Evolutionary conservation across 1,284 basidiomycete genomes (phyloP).

Genomic region (Takashimella koratensis): DNA sequence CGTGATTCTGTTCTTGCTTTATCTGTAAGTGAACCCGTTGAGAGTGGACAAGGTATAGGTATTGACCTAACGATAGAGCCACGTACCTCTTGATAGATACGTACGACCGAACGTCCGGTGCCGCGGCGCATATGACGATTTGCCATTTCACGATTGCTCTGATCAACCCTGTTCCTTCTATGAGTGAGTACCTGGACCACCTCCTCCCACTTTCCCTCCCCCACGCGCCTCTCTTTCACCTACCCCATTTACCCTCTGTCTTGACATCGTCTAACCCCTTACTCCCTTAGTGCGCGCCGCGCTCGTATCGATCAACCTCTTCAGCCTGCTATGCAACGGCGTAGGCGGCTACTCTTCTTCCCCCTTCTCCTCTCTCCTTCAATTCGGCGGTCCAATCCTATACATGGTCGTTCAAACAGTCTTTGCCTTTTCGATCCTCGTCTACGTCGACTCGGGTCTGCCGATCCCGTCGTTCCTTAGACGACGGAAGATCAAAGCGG

Average conservation of each 20-base stretch:
- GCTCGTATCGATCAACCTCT: constrained; percentile 70
- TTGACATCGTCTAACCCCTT: too few species aligned
- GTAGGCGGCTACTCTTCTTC: constrained; percentile 53
- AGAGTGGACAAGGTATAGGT: too few species aligned
- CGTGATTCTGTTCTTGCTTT: constrained; percentile 64
- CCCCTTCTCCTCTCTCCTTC: constrained; percentile 56
- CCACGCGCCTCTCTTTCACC: not conserved
- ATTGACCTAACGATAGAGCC: constrained; percentile 60
- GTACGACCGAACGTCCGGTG: constrained; percentile 61
- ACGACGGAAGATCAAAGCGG: constrained; percentile 5
- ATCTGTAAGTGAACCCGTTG: constrained; percentile 20
- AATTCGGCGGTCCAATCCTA: constrained; percentile 69
- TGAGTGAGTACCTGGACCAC: constrained; percentile 55
- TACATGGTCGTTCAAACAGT: constrained; percentile 63
- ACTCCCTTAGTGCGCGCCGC: constrained; percentile 62
- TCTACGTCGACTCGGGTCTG: constrained; percentile 62
- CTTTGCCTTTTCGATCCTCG: constrained; percentile 57
- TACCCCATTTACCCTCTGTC: constrained; percentile 15
- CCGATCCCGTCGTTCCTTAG: constrained; percentile 45
- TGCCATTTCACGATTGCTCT: constrained; percentile 68
- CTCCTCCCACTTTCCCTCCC: too few species aligned
- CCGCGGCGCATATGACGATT: constrained; percentile 57
- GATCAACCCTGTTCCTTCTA: constrained; percentile 64
- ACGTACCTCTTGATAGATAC: constrained; percentile 66
- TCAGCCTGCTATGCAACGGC: constrained; percentile 68